A percentile compares a stretch with the other conserved stretches of the same genome.
Evolutionary conservation across 495 filamentous ascomycete species (phyloP).

Genomic region (Trichoderma erinaceum): DNA sequence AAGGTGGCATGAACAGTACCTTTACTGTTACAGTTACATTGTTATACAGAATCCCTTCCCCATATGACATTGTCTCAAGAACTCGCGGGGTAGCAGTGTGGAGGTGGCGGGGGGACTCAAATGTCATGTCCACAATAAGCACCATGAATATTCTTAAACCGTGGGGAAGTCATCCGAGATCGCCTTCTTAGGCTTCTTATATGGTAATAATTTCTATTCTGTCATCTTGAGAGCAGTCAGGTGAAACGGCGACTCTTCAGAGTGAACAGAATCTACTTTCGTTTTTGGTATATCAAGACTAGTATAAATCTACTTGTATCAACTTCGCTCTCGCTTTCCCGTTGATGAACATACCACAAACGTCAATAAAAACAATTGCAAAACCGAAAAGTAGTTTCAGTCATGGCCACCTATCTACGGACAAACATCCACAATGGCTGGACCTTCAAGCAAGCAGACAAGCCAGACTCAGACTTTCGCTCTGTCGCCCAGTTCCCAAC

Average conservation of each 20-base stretch:
- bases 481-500: slow-evolving; percentile 49
- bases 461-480: slow-evolving; percentile 1
- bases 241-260: no score
- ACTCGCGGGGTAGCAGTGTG: neutral
- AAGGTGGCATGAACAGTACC: neutral
- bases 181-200: neutral
- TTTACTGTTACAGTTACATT: neutral
- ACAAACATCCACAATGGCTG: neutral
- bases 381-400: neutral
- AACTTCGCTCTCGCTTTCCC: neutral
- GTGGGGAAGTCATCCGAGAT: neutral
- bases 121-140: neutral
- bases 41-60: neutral
- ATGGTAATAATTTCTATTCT: neutral
- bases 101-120: neutral
- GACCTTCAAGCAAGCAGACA: slow-evolving; percentile 5
- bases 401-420: neutral
- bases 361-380: neutral
- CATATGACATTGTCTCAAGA: neutral
- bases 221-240: no score
- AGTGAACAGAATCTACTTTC: no score
- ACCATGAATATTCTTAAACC: neutral
- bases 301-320: neutral
- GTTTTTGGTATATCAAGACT: no score
- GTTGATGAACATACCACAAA: neutral